These are phyloP conservation scores for Picocystis sp. DNA, from an alignment of 163 green algal species.

Conservation along the genomic window DNA sequence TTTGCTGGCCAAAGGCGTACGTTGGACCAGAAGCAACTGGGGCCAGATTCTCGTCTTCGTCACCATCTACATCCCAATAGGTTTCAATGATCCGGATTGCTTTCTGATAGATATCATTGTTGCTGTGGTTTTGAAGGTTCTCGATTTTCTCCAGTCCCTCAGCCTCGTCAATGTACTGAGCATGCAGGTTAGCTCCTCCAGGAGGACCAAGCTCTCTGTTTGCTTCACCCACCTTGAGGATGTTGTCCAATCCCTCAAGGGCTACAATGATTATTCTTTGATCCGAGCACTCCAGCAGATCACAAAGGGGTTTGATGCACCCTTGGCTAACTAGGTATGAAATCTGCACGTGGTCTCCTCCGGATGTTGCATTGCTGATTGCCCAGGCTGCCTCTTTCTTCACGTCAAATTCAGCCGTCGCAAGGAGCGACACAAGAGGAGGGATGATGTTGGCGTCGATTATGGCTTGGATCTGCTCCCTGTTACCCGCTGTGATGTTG, in stretches of 20 bases:
- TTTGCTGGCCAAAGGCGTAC: constrained; percentile 7
- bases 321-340: constrained; percentile 58
- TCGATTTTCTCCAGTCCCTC: constrained; percentile 98
- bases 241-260: constrained; percentile 96
- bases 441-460: constrained; percentile 78
- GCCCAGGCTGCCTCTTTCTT: constrained; percentile 96
- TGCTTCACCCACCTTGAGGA: constrained; percentile 73
- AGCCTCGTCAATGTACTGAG: constrained; percentile 78
- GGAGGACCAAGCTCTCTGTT: constrained; percentile 11
- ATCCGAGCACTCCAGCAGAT: constrained; percentile 78
- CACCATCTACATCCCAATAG: constrained; percentile 34
- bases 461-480: constrained; percentile 52
- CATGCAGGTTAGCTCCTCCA: constrained; percentile 63
- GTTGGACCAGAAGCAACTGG: constrained; percentile 6
- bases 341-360: constrained; percentile 79
- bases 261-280: constrained; percentile 88
- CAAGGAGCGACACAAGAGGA: constrained; percentile 76
- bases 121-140: constrained; percentile 82
- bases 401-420: constrained; percentile 74
- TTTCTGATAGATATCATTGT: constrained; percentile 97
- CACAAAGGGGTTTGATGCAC: constrained; percentile 87
- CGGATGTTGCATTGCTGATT: constrained; percentile 93
- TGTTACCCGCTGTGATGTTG: constrained; percentile 97
- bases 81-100: constrained; percentile 71
- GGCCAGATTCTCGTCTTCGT: constrained; percentile 31